Conservation (phyloP, 2,329 filamentous ascomycete species). For the Apiospora aurea region DNA sequence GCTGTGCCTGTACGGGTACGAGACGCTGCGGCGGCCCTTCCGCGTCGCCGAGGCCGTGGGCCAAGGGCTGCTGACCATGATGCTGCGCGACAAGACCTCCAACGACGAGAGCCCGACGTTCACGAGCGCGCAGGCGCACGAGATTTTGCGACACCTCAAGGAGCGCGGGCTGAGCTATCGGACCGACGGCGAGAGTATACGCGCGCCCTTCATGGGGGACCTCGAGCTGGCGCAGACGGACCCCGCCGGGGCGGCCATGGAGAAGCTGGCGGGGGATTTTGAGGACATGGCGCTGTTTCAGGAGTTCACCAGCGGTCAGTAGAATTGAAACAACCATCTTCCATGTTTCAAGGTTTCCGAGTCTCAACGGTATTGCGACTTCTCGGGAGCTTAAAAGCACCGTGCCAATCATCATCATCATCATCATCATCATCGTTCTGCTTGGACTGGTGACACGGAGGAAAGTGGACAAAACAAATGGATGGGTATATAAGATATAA, state of each 20-base stretch:
- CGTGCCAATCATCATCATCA: no score
- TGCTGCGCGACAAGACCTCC: conserved; percentile 41
- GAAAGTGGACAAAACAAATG: no score
- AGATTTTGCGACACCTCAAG: conserved; percentile 41
- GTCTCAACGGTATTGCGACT: no score
- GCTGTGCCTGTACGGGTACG: conserved; percentile 48
- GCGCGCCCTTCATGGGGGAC: conserved; percentile 47
- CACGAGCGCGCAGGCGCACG: conserved; percentile 9
- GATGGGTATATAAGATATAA: no score
- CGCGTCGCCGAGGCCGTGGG: conserved; percentile 45
- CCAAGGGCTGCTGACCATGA: conserved; percentile 46
- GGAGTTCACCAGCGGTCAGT: conserved; percentile 36
- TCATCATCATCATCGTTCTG: no score
- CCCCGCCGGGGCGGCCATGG: conserved; percentile 43
- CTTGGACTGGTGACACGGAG: no score
- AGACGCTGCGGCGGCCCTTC: conserved; percentile 43
- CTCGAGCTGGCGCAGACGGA: conserved; percentile 44
- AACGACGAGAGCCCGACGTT: no score
- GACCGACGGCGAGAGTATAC: conserved; percentile 34
- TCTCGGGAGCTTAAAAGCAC: no score
- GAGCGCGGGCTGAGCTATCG: conserved; percentile 33
- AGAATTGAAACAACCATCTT: no score
- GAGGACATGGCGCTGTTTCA: conserved; percentile 43
- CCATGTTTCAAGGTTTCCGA: no score
- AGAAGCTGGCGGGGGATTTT: conserved; percentile 44